Conservation (phyloP, 2,329 filamentous ascomycete genomes). For the Cordyceps militaris region DNA sequence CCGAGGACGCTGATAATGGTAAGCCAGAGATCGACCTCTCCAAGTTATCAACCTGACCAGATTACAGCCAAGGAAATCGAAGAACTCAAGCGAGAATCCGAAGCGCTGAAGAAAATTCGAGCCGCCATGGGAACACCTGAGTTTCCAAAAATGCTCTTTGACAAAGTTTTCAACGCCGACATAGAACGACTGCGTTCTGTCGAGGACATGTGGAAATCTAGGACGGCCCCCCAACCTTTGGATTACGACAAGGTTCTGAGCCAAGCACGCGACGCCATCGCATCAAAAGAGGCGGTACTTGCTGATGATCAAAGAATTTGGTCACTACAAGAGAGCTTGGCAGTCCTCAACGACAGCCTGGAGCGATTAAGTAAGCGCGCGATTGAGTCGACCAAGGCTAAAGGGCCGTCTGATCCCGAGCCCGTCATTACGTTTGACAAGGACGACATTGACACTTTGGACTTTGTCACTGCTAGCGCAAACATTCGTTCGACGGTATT, state of each 20-base stretch:
- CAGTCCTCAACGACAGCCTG: conserved; percentile 80
- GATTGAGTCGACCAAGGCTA: conserved; percentile 50
- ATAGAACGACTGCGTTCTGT: conserved; percentile 76
- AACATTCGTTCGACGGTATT: conserved; percentile 89
- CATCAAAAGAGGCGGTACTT: conserved; percentile 47
- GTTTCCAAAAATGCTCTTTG: conserved; percentile 75
- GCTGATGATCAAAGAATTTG: conserved; percentile 69
- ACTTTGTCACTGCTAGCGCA: conserved; percentile 86
- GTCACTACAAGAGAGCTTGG: conserved; percentile 76
- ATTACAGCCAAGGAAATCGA: conserved; percentile 67
- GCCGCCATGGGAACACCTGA: conserved; percentile 69
- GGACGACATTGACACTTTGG: conserved; percentile 88
- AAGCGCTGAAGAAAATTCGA: conserved; percentile 75
- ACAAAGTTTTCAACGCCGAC: conserved; percentile 87
- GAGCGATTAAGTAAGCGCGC: conserved; percentile 68
- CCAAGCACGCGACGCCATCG: conserved; percentile 42
- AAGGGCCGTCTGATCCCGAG: conserved; percentile 41
- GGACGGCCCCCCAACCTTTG: conserved; percentile 66
- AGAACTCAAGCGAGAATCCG: conserved; percentile 76
- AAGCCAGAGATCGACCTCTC: conserved; percentile 16
- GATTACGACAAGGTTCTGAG: conserved; percentile 56
- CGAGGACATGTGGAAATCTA: conserved; percentile 93
- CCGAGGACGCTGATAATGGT: conserved; percentile 75
- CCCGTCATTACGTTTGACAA: conserved; percentile 87
- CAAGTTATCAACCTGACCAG: conserved; percentile 12